Percentiles rank a stretch among this genome's conserved stretches.
These are phyloP conservation scores for Colletotrichum shisoi DNA, from an alignment of 2,329 filamentous ascomycete species.

Conservation along the genomic window DNA sequence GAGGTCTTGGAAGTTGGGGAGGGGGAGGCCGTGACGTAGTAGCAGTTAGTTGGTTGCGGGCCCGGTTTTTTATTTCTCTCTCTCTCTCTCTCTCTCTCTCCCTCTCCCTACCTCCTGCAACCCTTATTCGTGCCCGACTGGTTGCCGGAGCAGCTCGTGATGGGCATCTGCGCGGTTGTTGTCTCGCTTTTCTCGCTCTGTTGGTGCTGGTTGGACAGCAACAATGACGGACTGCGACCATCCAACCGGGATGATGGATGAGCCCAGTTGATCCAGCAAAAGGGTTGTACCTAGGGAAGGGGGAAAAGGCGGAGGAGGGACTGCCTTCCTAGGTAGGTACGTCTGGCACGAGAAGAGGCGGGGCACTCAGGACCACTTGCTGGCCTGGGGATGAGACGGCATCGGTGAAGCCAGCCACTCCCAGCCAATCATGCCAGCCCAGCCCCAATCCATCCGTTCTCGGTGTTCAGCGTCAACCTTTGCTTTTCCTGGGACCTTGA, in stretches of 20 bases:
- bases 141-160: slow-evolving; percentile 10
- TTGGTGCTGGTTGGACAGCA: slow-evolving; percentile 11
- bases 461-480: not conserved
- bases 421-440: slow-evolving; percentile 7
- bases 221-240: slow-evolving; percentile 9
- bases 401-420: slow-evolving; percentile 21
- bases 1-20: slow-evolving; percentile 1
- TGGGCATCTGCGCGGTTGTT: slow-evolving; percentile 4
- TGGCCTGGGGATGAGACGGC: slow-evolving; percentile 34
- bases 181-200: slow-evolving; percentile 11
- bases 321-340: not conserved
- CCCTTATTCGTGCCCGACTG: slow-evolving; percentile 1
- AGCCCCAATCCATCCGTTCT: slow-evolving; percentile 20
- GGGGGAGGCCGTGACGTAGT: slow-evolving; percentile 38
- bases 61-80: slow-evolving; percentile 33
- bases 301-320: slow-evolving; percentile 2
- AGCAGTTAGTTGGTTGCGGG: slow-evolving; percentile 12
- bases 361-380: slow-evolving; percentile 7
- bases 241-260: slow-evolving; percentile 12
- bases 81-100: slow-evolving; percentile 24
- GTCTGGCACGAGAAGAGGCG: slow-evolving; percentile 11
- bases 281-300: not conserved
- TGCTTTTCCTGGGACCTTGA: slow-evolving; percentile 1
- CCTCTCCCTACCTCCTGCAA: slow-evolving; percentile 28
- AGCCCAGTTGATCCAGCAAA: not conserved